A percentile compares a stretch with the other conserved stretches of the same genome.
These are phyloP conservation scores for Aspergillus chevalieri DNA, from an alignment of 2,329 filamentous ascomycete genomes.

Conservation along the genomic window DNA sequence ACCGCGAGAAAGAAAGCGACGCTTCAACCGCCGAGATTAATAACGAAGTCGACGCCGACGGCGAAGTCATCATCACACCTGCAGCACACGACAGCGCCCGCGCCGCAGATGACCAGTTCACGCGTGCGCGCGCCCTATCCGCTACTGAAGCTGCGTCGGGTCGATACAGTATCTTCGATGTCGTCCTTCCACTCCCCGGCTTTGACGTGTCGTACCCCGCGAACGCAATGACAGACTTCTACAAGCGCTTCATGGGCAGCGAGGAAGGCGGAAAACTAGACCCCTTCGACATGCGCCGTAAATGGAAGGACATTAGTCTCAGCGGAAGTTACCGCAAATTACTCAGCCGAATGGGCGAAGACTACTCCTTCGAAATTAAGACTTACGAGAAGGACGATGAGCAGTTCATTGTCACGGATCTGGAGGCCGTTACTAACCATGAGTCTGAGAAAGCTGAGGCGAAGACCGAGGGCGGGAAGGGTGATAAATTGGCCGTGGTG, in stretches of 20 bases:
- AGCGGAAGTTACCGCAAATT: conserved; percentile 84
- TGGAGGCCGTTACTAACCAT: conserved; percentile 58
- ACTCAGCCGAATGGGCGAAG: conserved; percentile 61
- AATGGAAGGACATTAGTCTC: conserved; percentile 80
- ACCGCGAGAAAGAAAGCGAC: conserved; percentile 34
- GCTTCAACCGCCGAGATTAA: conserved; percentile 30
- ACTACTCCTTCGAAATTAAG: conserved; percentile 62
- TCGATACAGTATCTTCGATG: conserved; percentile 72
- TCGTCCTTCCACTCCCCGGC: conserved; percentile 88
- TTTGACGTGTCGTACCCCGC: conserved; percentile 81
- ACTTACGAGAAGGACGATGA: conserved; percentile 61
- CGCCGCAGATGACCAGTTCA: conserved; percentile 52
- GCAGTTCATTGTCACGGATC: conserved; percentile 83
- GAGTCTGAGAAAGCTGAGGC: conserved; percentile 14
- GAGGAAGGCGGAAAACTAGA: conserved; percentile 71
- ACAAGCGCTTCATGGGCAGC: conserved; percentile 77
- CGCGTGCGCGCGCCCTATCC: conserved; percentile 66
- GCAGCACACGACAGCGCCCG: conserved; percentile 51
- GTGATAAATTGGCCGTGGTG: conserved; percentile 55
- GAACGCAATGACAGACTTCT: conserved; percentile 79
- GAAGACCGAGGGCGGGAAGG: conserved; percentile 7
- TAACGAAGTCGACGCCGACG: conserved; percentile 50
- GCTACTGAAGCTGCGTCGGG: conserved; percentile 72
- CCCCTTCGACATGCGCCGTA: conserved; percentile 78
- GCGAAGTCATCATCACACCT: conserved; percentile 61